Base-by-base conservation (phyloP, 225 moss, liverwort and hornwort species). In the Rhytidiadelphus loreus region DNA sequence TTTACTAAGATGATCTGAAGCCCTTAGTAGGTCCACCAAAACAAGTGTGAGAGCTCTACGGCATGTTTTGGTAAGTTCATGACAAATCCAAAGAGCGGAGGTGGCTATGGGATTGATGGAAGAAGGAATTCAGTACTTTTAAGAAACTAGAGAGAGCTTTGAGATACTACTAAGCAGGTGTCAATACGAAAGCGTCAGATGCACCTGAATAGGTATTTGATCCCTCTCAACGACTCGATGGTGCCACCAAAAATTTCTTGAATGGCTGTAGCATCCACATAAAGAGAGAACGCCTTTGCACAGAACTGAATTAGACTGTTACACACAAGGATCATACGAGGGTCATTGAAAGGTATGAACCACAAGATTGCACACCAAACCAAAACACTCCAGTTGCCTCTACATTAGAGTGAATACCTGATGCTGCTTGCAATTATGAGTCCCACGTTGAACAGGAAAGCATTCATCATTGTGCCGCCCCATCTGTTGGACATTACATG, bases 191-290 rank as follows among this genome's bases (percentile, higher is more conserved):
- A 83, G 61, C 16, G 35, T 84, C 15, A 59, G 6, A 77, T n/a
- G 55, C 39, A 97, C 99, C 95, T 95, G 86, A 94, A 99, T 46
- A 99, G 92, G 74, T 97, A 99, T 84, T 96, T 99, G 85, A 99
- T 95, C 68, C 99, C 99, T 72, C 97, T 92, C 63, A 99, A 88
- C n/a, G 93, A 89, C 81, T 99, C 95, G 12, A 99, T 90, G n/a
- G 94, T 93, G 72, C 96, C 96, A 89, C 99, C 97, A 93, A 99
- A 99, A 53, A 99, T 99, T 73, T 99, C 96, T 93, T 97, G 95
- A 88, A 99, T 95, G n/a, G 99, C 93, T 65, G 99, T 99, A 39
- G 96, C 96, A 92, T 99, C 94, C 33, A 90, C 96, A 41, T 99
- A 99, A 4, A 97, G 24, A n/a, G 99, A 96, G 83, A 99, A 97